These are phyloP conservation scores for Arthonia radiata DNA, from an alignment of 495 filamentous ascomycete genomes.

Conservation along the genomic window DNA sequence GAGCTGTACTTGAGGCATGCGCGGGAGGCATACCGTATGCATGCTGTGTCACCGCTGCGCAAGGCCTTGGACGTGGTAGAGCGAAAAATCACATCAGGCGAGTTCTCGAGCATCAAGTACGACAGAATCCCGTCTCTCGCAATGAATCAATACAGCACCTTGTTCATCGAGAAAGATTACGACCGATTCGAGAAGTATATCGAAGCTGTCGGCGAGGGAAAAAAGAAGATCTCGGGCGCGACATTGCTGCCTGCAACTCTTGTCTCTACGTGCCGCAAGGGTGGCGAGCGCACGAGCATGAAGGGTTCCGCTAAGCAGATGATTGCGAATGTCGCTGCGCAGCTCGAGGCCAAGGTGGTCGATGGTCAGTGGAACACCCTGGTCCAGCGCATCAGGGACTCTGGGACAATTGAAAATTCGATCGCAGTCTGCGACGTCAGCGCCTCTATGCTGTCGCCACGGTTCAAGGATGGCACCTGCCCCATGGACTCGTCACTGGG, in stretches of 20 bases:
- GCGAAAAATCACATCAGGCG: slow-evolving; percentile 15
- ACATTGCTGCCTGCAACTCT: slow-evolving; percentile 18
- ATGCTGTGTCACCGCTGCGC: slow-evolving; percentile 16
- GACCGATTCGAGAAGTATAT: slow-evolving; percentile 18
- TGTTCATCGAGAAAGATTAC: slow-evolving; percentile 19
- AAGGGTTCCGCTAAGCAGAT: slow-evolving; percentile 2
- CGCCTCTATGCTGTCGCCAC: slow-evolving; percentile 15
- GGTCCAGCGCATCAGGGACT: slow-evolving; percentile 21
- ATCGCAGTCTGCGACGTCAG: slow-evolving; percentile 24
- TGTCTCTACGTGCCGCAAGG: too few species aligned
- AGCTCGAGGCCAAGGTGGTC: slow-evolving; percentile 8
- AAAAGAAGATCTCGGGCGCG: slow-evolving; percentile 12
- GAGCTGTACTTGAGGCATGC: slow-evolving; percentile 20
- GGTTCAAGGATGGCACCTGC: slow-evolving; percentile 15
- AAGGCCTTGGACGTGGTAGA: slow-evolving; percentile 22
- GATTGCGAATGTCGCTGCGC: slow-evolving; percentile 3
- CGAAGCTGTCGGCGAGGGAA: slow-evolving; percentile 12
- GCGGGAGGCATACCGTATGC: slow-evolving; percentile 17
- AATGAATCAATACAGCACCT: slow-evolving; percentile 18
- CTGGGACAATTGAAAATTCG: slow-evolving; percentile 16
- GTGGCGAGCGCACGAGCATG: neutral
- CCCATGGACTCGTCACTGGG: slow-evolving; percentile 22
- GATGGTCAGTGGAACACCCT: slow-evolving; percentile 22
- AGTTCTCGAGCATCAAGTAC: slow-evolving; percentile 19
- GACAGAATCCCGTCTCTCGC: slow-evolving; percentile 21